Evolutionary conservation across 768 basidiomycete genomes (phyloP).

Genomic region (Tylopilus vinaceipallidus): DNA sequence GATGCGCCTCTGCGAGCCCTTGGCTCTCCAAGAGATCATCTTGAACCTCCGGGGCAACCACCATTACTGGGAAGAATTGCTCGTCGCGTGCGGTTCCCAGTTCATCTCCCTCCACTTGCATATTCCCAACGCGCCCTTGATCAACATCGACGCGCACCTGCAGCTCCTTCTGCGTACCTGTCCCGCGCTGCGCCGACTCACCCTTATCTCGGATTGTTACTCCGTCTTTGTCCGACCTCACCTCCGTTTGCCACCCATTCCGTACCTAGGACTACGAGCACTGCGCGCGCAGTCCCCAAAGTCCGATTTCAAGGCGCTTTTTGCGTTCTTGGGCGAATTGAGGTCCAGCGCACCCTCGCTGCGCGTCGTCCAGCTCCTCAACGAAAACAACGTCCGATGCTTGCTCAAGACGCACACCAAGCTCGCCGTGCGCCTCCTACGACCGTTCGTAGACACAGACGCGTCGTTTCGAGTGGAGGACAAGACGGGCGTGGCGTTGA

Average conservation of each 20-base stretch:
- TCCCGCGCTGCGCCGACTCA: too few relatives aligned
- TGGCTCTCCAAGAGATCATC: constrained; percentile 20
- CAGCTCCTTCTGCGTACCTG: too few relatives aligned
- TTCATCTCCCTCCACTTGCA: constrained; percentile 19
- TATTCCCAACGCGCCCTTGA: not conserved
- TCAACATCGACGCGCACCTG: too few relatives aligned
- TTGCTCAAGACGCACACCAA: constrained; percentile 18
- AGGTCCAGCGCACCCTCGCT: constrained; percentile 15
- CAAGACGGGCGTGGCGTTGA: constrained; percentile 15
- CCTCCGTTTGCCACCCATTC: too few relatives aligned
- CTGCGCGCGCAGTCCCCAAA: not conserved
- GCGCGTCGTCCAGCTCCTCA: constrained; percentile 20
- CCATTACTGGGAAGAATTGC: constrained; percentile 11
- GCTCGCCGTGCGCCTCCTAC: constrained; percentile 8
- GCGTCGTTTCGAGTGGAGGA: constrained; percentile 24
- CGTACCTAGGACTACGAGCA: too few relatives aligned
- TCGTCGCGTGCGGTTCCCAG: constrained; percentile 12
- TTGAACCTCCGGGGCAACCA: constrained; percentile 2
- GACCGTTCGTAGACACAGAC: constrained; percentile 1
- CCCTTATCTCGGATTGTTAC: too few relatives aligned
- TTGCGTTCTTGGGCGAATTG: constrained; percentile 14
- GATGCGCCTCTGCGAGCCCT: not conserved
- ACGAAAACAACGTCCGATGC: constrained; percentile 13
- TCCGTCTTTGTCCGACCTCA: too few relatives aligned
- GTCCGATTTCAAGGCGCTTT: constrained; percentile 4